phyloP scores from a whole-genome alignment of 2,329 filamentous ascomycete genomes.

The Botryotinia globosa region DNA sequence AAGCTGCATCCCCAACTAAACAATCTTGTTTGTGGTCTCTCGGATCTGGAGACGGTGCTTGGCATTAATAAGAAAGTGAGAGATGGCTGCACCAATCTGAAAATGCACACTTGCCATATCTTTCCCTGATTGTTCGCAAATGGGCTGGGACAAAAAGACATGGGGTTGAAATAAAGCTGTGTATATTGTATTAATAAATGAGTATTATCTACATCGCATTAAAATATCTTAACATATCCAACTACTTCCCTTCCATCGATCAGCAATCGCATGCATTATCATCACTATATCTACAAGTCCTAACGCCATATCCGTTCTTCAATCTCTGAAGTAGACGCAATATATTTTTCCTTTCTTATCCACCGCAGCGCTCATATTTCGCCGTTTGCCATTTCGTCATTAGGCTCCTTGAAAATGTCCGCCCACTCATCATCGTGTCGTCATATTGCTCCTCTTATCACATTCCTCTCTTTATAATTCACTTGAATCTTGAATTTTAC shows the following conservation, averaged over 20 bases:
- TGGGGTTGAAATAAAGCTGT: no score
- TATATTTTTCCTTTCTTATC: neutral
- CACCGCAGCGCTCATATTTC: neutral
- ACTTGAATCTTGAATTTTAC: neutral
- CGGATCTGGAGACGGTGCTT: neutral
- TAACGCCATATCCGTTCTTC: neutral
- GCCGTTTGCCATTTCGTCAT: neutral
- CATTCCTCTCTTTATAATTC: neutral
- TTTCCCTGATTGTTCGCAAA: neutral
- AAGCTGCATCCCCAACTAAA: neutral
- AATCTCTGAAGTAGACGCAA: neutral
- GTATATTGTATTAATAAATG: neutral
- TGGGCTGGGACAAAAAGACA: neutral
- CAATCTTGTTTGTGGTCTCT: neutral
- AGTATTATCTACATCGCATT: neutral
- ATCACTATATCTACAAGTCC: conserved; percentile 2
- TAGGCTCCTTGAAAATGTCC: neutral
- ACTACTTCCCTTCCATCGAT: neutral
- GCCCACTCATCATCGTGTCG: neutral
- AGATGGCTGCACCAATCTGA: neutral
- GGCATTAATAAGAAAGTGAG: neutral
- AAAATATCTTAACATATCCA: neutral
- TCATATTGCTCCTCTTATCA: neutral
- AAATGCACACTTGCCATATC: neutral
- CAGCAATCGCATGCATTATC: neutral